Base-by-base conservation (phyloP, 208 protist genomes). In the Herpetomonas muscarum region DNA sequence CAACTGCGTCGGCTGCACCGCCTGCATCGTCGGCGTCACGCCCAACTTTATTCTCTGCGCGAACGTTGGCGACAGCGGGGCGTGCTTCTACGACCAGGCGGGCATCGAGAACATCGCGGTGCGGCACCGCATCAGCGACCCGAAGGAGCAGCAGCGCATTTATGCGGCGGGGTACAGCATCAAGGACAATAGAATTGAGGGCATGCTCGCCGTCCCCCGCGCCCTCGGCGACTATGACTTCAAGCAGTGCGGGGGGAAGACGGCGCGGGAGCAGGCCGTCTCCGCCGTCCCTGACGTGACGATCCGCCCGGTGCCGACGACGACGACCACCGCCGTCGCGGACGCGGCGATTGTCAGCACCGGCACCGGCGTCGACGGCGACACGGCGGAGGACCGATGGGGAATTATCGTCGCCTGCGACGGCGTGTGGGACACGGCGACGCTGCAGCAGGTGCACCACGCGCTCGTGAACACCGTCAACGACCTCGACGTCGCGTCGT, bases 171-270 rank as follows among this genome's bases (percentile, higher is more conserved):
- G 83, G 17, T 91, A 91, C 66, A 22, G 10, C 30, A 74, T 90
- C 24, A 31, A 52, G 17, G 64, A 70, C 2, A 56, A 73, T 48
- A 70, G 87, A 28, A 92, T 94, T 39, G 87, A 94, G 51, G 87
- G 87, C 31, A 64, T 87, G 34, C 69, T 90, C 24, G 80, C 84
- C 36, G 87, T 94, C 13, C 68, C 87, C 25, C 76, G 87, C 4
- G 87, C 84, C 0, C 55, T 94, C 34, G 87, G 87, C 24, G 87
- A 94, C 64, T 92, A 82, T 52, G 87, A 91, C 62, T 94, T 94
- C 55, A 94, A 94, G 72, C 87, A 94, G 67, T 87, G 76, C 45
- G 84, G 84, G 19, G 76, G 79, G 5, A 49, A 55, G 5, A 28
- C 58, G 10, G 68, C 77, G 34, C 24, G 26, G 9, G 67, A 90